Conservation (phyloP, 179 eudicot genomes). For the Sideroxylon spinosum region DNA sequence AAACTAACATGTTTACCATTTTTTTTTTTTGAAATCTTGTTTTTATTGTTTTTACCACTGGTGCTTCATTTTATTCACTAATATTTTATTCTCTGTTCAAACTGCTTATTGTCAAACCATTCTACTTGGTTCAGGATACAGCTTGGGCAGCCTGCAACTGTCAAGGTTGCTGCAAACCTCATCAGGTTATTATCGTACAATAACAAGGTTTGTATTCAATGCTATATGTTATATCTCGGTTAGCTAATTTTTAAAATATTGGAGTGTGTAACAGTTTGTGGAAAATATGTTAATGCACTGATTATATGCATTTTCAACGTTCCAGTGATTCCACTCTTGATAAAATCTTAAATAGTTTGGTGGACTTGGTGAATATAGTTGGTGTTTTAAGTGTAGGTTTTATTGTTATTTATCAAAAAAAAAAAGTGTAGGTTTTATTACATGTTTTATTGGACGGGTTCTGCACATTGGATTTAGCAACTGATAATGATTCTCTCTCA, state of each 20-base stretch:
- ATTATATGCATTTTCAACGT: background rate
- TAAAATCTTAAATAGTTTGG: background rate
- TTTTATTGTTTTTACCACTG: background rate
- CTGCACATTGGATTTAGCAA: too few relatives aligned
- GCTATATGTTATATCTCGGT: too few relatives aligned
- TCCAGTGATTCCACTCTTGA: background rate
- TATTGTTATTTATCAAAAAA: background rate
- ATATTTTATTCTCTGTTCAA: background rate
- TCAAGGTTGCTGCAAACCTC: constrained; percentile 95
- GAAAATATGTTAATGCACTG: background rate
- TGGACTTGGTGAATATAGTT: background rate
- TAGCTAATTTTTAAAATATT: background rate
- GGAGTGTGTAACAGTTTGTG: background rate
- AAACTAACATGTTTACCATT: background rate
- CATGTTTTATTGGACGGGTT: too few relatives aligned
- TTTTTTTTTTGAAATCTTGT: background rate
- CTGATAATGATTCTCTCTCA: too few relatives aligned
- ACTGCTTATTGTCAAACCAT: background rate
- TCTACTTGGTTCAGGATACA: constrained; percentile 57
- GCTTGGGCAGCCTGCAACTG: constrained; percentile 94
- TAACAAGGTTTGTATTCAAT: constrained; percentile 61
- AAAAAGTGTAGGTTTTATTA: too few relatives aligned
- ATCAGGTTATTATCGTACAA: constrained; percentile 73
- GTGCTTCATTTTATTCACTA: background rate
- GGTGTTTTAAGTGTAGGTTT: too few relatives aligned